Evolutionary conservation across 306 rosid genomes (phyloP).

Genomic region (Vicia sativa): DNA sequence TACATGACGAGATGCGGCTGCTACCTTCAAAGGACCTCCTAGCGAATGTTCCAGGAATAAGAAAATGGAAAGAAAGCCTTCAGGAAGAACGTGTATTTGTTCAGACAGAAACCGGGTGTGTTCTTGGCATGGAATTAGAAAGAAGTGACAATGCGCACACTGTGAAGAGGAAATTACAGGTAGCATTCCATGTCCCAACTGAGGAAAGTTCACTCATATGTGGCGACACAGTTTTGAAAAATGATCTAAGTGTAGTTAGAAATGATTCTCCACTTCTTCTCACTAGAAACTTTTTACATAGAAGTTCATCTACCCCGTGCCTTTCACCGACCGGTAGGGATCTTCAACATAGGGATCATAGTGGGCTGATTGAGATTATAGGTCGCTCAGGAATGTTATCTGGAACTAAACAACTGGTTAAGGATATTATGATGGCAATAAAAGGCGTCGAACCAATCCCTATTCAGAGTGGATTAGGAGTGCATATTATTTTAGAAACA

Average conservation of each 20-base stretch:
- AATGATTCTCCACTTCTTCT: constrained; percentile 86
- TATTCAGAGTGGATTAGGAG: constrained; percentile 73
- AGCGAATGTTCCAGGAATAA: constrained; percentile 51
- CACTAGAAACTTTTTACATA: constrained; percentile 64
- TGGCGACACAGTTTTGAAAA: constrained; percentile 77
- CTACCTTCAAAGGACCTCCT: constrained; percentile 56
- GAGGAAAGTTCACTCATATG: constrained; percentile 76
- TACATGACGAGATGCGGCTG: constrained; percentile 58
- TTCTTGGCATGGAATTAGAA: constrained; percentile 76
- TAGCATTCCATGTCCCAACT: constrained; percentile 75
- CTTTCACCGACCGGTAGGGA: constrained; percentile 69
- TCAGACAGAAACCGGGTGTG: constrained; percentile 85
- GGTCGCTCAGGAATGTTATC: constrained; percentile 57
- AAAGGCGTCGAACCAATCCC: constrained; percentile 66
- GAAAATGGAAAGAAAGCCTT: constrained; percentile 61
- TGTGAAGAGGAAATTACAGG: constrained; percentile 72
- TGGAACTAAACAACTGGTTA: constrained; percentile 55
- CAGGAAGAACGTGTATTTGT: constrained; percentile 75
- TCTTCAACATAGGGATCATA: constrained; percentile 68
- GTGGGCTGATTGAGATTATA: constrained; percentile 71
- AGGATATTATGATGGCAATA: constrained; percentile 61
- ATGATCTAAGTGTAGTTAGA: constrained; percentile 78
- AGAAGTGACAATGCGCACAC: constrained; percentile 82
- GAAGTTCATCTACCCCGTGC: constrained; percentile 82
- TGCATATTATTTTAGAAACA: constrained; percentile 72